These are phyloP conservation scores for Aspergillus fructus DNA, from an alignment of 2,329 filamentous ascomycete genomes.

Conservation along the genomic window DNA sequence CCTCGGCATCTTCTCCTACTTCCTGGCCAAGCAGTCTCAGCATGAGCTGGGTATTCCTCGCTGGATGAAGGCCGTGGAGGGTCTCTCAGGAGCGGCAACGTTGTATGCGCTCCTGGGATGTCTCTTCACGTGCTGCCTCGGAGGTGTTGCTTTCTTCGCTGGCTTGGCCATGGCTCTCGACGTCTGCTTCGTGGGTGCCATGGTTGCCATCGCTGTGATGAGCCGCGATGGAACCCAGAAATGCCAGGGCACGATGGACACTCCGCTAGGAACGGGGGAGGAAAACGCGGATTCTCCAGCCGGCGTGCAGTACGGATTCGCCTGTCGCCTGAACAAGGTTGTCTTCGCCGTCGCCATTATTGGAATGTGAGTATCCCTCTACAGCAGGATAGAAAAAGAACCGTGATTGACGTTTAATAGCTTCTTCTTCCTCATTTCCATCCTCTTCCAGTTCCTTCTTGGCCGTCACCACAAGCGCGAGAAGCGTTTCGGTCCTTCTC, in stretches of 20 bases:
- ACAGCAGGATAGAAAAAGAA: neutral
- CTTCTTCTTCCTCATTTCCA: conserved; percentile 73
- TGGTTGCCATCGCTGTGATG: conserved; percentile 77
- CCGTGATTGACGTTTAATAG: conserved; percentile 37
- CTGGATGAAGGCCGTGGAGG: conserved; percentile 71
- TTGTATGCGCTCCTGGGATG: conserved; percentile 74
- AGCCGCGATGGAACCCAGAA: conserved; percentile 67
- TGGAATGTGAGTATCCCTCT: conserved; percentile 59
- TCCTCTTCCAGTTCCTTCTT: conserved; percentile 66
- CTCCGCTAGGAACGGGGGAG: conserved; percentile 66
- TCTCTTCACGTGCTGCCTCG: conserved; percentile 74
- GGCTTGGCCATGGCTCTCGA: conserved; percentile 74
- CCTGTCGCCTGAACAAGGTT: conserved; percentile 75
- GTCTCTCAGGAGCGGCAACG: conserved; percentile 71
- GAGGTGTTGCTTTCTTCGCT: conserved; percentile 71
- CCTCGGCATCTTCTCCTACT: conserved; percentile 80
- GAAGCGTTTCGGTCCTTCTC: conserved; percentile 68
- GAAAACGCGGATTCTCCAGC: conserved; percentile 49
- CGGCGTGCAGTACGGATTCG: conserved; percentile 54
- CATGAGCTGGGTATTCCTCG: conserved; percentile 63
- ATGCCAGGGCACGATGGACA: conserved; percentile 66
- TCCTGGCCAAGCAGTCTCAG: conserved; percentile 70
- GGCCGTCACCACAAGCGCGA: conserved; percentile 71
- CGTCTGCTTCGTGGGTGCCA: conserved; percentile 70
- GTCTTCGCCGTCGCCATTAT: conserved; percentile 76